A percentile compares a stretch with the other conserved stretches of the same genome.
These are phyloP conservation scores for Chaetomium olivaceum DNA, from an alignment of 2,329 filamentous ascomycete species.

Conservation along the genomic window DNA sequence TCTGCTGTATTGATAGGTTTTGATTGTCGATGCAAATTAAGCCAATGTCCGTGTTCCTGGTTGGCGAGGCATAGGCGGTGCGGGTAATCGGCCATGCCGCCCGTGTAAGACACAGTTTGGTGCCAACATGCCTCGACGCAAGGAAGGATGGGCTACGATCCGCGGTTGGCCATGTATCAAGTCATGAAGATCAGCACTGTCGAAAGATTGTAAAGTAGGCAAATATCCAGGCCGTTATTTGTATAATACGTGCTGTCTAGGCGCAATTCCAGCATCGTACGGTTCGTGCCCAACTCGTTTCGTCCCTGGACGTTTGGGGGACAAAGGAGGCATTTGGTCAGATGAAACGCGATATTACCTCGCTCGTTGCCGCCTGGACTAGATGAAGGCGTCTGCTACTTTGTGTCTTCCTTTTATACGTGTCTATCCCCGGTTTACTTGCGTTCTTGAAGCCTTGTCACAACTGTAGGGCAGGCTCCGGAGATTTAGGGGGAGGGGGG, in stretches of 20 bases:
- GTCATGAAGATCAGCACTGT: background rate
- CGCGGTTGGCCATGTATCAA: background rate
- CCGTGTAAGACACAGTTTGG: background rate
- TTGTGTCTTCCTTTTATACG: background rate
- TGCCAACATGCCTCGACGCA: background rate
- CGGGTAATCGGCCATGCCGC: conserved; percentile 13
- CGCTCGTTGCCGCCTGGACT: background rate
- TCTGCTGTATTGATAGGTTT: conserved; percentile 25
- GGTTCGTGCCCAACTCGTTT: background rate
- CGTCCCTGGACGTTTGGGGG: background rate
- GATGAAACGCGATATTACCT: conserved; percentile 3
- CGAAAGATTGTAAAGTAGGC: background rate
- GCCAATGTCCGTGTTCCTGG: conserved; percentile 12
- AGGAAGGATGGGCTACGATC: conserved; percentile 8
- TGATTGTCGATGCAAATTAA: conserved; percentile 31
- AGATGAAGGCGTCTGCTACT: background rate
- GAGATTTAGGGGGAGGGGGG: background rate
- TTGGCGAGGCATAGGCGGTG: conserved; percentile 10
- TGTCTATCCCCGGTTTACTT: background rate
- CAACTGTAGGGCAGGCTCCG: background rate
- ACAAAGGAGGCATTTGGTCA: background rate
- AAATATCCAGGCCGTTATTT: conserved; percentile 5
- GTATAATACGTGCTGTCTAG: conserved; percentile 1
- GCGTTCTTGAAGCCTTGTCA: background rate
- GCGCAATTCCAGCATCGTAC: background rate